Evolutionary conservation across 2,329 filamentous ascomycete genomes (phyloP).

Genomic region (Calonectria pseudoreteaudii): DNA sequence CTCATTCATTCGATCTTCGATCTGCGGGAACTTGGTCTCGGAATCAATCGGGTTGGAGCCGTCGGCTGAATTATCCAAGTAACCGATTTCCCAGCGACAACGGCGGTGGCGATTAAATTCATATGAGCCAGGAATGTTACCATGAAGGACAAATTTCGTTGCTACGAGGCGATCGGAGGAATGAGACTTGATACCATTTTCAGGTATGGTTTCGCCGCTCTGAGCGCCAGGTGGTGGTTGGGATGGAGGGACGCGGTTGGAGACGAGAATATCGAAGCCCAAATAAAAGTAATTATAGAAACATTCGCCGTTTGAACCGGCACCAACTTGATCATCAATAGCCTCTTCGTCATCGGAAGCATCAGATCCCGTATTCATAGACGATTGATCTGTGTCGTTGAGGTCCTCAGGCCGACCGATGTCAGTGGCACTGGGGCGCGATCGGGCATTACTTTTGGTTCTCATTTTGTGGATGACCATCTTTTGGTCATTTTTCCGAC

Average conservation of each 20-base stretch:
- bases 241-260: constrained; percentile 75
- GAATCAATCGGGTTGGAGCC: constrained; percentile 69
- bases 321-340: constrained; percentile 66
- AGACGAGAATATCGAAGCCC: constrained; percentile 94
- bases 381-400: constrained; percentile 81
- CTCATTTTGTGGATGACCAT: constrained; percentile 85
- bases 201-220: constrained; percentile 36
- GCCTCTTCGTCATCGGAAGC: constrained; percentile 71
- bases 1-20: constrained; percentile 75
- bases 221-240: constrained; percentile 63
- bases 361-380: constrained; percentile 77
- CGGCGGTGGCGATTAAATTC: constrained; percentile 95
- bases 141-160: constrained; percentile 93
- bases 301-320: constrained; percentile 75
- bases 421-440: constrained; percentile 58
- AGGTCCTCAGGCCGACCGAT: constrained; percentile 65
- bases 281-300: constrained; percentile 99
- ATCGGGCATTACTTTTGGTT: constrained; percentile 62
- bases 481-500: constrained; percentile 88
- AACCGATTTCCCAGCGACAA: constrained; percentile 84
- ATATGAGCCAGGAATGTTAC: constrained; percentile 94
- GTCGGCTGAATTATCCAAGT: constrained; percentile 60
- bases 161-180: constrained; percentile 78
- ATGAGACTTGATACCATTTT: constrained; percentile 53
- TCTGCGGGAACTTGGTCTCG: constrained; percentile 81